These are phyloP conservation scores for Centella asiatica DNA, from an alignment of 129 eudicot species.

Conservation along the genomic window DNA sequence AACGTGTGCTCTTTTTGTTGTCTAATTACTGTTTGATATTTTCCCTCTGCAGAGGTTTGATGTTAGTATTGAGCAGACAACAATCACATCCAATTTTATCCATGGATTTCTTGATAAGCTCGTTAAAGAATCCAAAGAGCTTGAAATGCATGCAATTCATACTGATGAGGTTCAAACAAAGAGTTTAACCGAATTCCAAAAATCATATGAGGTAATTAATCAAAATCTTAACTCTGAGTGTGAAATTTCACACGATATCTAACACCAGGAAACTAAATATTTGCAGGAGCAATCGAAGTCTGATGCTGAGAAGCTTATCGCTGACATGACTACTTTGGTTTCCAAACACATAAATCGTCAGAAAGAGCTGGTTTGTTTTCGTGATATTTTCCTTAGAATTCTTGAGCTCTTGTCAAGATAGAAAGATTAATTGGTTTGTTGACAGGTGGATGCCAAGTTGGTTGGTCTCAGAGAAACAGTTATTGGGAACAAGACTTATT, in stretches of 20 bases:
- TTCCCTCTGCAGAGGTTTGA: slow-evolving; percentile 57
- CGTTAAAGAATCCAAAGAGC: slow-evolving; percentile 53
- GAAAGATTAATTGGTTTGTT: neutral
- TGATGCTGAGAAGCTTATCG: slow-evolving; percentile 84
- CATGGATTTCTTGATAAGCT: slow-evolving; percentile 59
- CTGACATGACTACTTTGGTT: slow-evolving; percentile 69
- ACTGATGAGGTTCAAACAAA: slow-evolving; percentile 53
- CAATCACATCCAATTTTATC: slow-evolving; percentile 50
- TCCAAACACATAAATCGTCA: slow-evolving; percentile 69
- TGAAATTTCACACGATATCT: slow-evolving; percentile 1
- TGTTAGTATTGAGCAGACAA: slow-evolving; percentile 44
- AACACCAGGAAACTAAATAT: neutral
- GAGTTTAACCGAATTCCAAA: slow-evolving; percentile 60
- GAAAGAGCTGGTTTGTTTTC: slow-evolving; percentile 70
- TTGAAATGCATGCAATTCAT: slow-evolving; percentile 52
- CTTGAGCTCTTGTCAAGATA: neutral
- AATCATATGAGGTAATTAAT: slow-evolving; percentile 64
- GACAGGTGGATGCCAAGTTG: slow-evolving; percentile 73
- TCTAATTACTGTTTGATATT: neutral
- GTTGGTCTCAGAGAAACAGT: slow-evolving; percentile 54
- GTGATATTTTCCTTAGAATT: neutral
- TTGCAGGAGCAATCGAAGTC: slow-evolving; percentile 72
- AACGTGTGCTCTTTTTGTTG: neutral
- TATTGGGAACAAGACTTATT: slow-evolving; percentile 41
- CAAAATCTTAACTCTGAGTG: neutral